Conservation (phyloP, 208 protist genomes). For the Leishmania tarentolae region DNA sequence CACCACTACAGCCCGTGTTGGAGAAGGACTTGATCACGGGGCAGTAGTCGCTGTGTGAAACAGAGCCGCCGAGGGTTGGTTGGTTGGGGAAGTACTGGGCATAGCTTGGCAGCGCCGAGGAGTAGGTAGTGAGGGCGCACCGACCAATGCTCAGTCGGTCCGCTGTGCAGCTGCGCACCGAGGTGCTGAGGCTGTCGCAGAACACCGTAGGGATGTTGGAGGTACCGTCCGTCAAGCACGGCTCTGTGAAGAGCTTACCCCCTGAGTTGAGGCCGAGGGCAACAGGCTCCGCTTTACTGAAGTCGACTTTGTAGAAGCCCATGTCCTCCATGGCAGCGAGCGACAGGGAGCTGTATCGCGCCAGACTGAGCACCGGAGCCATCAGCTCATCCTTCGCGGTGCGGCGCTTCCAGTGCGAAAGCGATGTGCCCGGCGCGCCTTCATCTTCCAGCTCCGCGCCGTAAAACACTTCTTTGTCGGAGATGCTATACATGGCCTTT, state of each 20-base stretch:
- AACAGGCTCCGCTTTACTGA: conserved; percentile 59
- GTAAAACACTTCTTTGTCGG: conserved; percentile 34
- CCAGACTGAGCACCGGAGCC: conserved; percentile 34
- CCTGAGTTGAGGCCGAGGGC: conserved; percentile 63
- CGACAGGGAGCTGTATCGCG: conserved; percentile 69
- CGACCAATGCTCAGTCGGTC: conserved; percentile 36
- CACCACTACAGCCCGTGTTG: conserved; percentile 27
- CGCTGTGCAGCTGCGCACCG: conserved; percentile 35
- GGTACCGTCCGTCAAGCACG: conserved; percentile 36
- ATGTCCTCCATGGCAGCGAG: conserved; percentile 79
- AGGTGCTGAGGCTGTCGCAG: conserved; percentile 36
- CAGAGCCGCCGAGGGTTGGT: conserved; percentile 21
- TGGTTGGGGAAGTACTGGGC: conserved; percentile 53
- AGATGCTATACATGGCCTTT: conserved; percentile 48
- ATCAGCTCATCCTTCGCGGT: conserved; percentile 87
- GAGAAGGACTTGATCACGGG: conserved; percentile 33
- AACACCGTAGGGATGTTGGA: conserved; percentile 50
- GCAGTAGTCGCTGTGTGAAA: conserved; percentile 58
- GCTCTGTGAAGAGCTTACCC: conserved; percentile 42
- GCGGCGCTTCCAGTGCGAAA: conserved; percentile 90
- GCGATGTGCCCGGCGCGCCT: neutral
- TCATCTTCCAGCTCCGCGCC: conserved; percentile 79
- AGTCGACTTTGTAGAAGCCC: conserved; percentile 74
- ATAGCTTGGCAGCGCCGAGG: conserved; percentile 20
- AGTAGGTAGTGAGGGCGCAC: conserved; percentile 31